phyloP scores from a whole-genome alignment of 805 yeast species.

The Metschnikowia colocasiae region DNA sequence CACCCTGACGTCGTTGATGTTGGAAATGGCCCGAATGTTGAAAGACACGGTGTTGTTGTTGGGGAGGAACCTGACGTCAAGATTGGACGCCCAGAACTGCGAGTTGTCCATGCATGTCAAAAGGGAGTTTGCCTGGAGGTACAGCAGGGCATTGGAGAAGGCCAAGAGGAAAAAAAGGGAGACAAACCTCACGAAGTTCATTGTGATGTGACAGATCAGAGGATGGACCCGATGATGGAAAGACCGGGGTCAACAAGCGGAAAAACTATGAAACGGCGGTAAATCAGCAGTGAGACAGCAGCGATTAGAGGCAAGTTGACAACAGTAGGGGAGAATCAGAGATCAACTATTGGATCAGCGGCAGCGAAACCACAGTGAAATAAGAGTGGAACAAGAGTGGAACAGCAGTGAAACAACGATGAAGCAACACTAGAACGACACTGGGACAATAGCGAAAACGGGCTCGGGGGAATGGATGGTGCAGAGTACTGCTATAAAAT shows the following conservation, averaged over 20 bases:
- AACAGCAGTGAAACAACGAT: too few species aligned
- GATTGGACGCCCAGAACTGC: conserved; percentile 76
- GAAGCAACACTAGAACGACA: background rate
- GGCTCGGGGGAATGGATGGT: too few species aligned
- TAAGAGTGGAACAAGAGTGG: background rate
- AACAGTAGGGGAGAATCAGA: too few species aligned
- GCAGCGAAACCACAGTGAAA: background rate
- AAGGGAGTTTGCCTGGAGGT: conserved; percentile 59
- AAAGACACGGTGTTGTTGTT: conserved; percentile 57
- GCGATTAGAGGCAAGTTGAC: too few species aligned
- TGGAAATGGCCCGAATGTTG: conserved; percentile 73
- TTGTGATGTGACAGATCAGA: background rate
- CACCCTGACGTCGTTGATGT: conserved; percentile 63
- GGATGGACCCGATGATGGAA: too few species aligned
- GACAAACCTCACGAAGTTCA: background rate
- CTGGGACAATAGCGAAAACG: background rate
- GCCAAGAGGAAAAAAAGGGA: conserved; percentile 2
- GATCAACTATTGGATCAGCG: too few species aligned
- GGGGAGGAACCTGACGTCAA: conserved; percentile 74
- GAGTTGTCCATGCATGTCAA: conserved; percentile 92
- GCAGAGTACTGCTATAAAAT: too few species aligned
- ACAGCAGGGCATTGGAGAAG: conserved; percentile 19
- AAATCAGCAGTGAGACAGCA: too few species aligned
- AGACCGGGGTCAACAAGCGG: too few species aligned
- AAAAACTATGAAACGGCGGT: too few species aligned